Percentiles rank a stretch among this genome's conserved stretches.
Evolutionary conservation across 1,284 basidiomycete genomes (phyloP).

Genomic region (Erythrobasidium hasegawianum): DNA sequence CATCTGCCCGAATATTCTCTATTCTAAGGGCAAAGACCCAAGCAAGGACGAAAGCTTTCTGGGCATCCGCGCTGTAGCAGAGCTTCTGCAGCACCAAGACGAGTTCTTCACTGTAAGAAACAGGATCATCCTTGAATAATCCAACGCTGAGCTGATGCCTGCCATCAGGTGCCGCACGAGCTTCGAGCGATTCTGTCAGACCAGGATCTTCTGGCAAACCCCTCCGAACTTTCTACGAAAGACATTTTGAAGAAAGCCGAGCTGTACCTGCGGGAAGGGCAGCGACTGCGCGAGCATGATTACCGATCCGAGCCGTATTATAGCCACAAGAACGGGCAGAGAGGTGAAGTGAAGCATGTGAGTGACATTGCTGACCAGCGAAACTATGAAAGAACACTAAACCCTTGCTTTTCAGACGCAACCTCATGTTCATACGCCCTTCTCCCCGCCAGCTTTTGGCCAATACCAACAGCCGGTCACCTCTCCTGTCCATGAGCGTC

Average conservation of each 20-base stretch:
- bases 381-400: background rate
- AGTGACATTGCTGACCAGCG: too few species aligned
- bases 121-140: background rate
- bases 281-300: constrained; percentile 9
- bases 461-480: background rate
- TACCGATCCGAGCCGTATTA: background rate
- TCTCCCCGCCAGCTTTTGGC: constrained; percentile 12
- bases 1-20: constrained; percentile 91
- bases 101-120: constrained; percentile 60
- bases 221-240: constrained; percentile 43
- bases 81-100: constrained; percentile 87
- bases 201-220: constrained; percentile 67
- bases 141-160: background rate
- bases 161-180: constrained; percentile 61
- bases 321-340: constrained; percentile 2
- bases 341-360: constrained; percentile 27
- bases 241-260: constrained; percentile 42
- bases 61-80: constrained; percentile 77
- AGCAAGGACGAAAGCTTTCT: constrained; percentile 90
- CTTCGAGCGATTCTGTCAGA: constrained; percentile 75
- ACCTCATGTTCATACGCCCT: constrained; percentile 25
- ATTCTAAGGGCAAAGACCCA: constrained; percentile 77
- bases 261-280: constrained; percentile 16
- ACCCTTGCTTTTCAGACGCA: background rate
- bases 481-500: constrained; percentile 11